Percentiles rank a stretch among this genome's conserved stretches.
These are phyloP conservation scores for Sequoiadendron giganteum DNA, from an alignment of 75 land plant genomes.

Conservation along the genomic window DNA sequence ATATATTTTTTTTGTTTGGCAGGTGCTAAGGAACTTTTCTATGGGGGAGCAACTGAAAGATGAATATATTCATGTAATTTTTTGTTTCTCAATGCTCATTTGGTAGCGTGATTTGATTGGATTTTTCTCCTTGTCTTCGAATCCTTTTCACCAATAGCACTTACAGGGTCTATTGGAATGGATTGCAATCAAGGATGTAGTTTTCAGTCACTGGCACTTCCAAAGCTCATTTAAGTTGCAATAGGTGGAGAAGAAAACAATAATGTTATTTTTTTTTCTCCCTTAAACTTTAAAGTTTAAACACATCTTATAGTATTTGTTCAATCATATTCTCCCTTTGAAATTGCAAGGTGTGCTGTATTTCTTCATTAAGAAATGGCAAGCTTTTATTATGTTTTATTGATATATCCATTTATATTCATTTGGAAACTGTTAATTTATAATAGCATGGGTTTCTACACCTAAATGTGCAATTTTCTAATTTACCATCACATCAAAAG, in stretches of 20 bases:
- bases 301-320: not conserved
- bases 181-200: not conserved
- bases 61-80: not conserved
- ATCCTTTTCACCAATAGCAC: not conserved
- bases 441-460: not conserved
- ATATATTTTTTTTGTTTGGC: not conserved
- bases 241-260: not conserved
- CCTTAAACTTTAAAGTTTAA: not conserved
- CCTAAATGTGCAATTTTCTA: not conserved
- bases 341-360: no score
- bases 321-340: no score
- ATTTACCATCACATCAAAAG: not conserved
- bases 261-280: not conserved
- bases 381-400: not conserved
- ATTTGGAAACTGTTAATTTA: not conserved
- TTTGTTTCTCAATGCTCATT: not conserved
- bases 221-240: not conserved
- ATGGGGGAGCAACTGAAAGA: not conserved
- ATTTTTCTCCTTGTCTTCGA: not conserved
- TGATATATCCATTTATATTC: not conserved
- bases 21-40: not conserved
- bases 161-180: not conserved
- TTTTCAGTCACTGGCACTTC: not conserved
- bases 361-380: not conserved
- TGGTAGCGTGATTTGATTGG: not conserved